phyloP scores from a whole-genome alignment of 2,329 filamentous ascomycete genomes.

The Endothia cerciana region DNA sequence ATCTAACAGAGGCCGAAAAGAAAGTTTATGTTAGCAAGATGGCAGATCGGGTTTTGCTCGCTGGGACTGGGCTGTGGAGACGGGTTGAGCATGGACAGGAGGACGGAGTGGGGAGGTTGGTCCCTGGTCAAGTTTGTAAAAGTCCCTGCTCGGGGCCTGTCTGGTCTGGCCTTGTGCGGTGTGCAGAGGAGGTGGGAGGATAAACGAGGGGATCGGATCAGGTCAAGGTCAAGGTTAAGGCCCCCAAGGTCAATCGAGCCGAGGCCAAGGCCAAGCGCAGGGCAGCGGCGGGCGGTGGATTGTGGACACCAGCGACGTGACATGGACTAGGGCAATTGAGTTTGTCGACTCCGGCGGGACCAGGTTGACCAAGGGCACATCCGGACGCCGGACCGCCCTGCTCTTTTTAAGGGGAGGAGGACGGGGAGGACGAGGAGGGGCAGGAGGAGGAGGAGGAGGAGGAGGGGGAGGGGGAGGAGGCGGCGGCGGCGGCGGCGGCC shows the following conservation, averaged over 20 bases:
- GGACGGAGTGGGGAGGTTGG: too few species aligned
- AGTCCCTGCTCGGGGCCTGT: not conserved
- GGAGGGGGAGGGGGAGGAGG: not conserved
- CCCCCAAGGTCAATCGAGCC: not conserved
- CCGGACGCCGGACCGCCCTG: not conserved
- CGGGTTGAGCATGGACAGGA: too few species aligned
- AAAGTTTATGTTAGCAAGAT: conserved; percentile 25
- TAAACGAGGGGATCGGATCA: conserved; percentile 16
- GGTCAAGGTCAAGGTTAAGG: conserved; percentile 14
- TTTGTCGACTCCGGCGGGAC: not conserved
- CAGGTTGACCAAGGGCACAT: not conserved
- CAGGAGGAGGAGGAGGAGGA: not conserved
- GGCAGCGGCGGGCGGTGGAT: conserved; percentile 11
- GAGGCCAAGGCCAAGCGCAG: conserved; percentile 8
- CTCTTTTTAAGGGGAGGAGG: not conserved
- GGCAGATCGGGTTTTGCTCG: conserved; percentile 16
- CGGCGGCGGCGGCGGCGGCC: too few species aligned
- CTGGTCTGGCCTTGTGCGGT: conserved; percentile 11
- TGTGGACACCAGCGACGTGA: conserved; percentile 13
- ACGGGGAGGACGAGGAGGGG: too few species aligned
- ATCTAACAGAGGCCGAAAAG: conserved; percentile 29
- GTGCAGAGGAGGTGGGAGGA: conserved; percentile 11
- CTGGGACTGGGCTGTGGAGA: conserved; percentile 3
- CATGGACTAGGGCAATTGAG: conserved; percentile 16
- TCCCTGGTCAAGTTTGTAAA: not conserved